Evolutionary conservation across 1,284 basidiomycete species (phyloP).

Genomic region (Ceratobasidium sp.): DNA sequence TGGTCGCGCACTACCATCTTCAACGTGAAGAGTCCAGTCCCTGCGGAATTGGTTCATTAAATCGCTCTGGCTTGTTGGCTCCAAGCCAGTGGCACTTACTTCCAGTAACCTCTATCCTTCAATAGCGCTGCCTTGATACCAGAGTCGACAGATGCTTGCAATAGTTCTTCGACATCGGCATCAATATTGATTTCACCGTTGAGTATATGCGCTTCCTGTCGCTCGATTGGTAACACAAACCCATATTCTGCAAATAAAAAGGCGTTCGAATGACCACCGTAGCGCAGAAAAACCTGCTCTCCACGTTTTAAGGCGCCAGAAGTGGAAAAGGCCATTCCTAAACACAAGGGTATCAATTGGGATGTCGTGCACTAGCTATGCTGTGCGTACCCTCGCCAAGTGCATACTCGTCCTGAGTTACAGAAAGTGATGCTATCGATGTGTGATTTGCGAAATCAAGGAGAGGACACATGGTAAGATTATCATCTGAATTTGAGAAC

Average conservation of each 20-base stretch:
- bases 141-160: slow-evolving; percentile 54
- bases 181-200: slow-evolving; percentile 68
- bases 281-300: slow-evolving; percentile 74
- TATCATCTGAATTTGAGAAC: slow-evolving; percentile 59
- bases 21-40: slow-evolving; percentile 73
- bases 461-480: slow-evolving; percentile 83
- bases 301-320: slow-evolving; percentile 51
- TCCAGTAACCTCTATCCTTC: slow-evolving; percentile 72
- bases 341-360: slow-evolving; percentile 38
- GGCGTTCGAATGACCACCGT: slow-evolving; percentile 76
- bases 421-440: slow-evolving; percentile 8
- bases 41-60: slow-evolving; percentile 53
- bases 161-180: slow-evolving; percentile 58
- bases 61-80: slow-evolving; percentile 18
- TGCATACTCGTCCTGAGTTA: slow-evolving; percentile 29
- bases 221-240: slow-evolving; percentile 61
- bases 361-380: not conserved
- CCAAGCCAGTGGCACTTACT: slow-evolving; percentile 55
- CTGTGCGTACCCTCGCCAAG: slow-evolving; percentile 18
- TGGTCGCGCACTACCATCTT: slow-evolving; percentile 66
- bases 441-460: slow-evolving; percentile 87
- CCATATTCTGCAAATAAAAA: slow-evolving; percentile 85
- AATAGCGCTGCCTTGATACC: slow-evolving; percentile 60
- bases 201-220: slow-evolving; percentile 47
- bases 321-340: slow-evolving; percentile 27